Conservation (phyloP, 148 eudicot species). For the Cornus florida region DNA sequence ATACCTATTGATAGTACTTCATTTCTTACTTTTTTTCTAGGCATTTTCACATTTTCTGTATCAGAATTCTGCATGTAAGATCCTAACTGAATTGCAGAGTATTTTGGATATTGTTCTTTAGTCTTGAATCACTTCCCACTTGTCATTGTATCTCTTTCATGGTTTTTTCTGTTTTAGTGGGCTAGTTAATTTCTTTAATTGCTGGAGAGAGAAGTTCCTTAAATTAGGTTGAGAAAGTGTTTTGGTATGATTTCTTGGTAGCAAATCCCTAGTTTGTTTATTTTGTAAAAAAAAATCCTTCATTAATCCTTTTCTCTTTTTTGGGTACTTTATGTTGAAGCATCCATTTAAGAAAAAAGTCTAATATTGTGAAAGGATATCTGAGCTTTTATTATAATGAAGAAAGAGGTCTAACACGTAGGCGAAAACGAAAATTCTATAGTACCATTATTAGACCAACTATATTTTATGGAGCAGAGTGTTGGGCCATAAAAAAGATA, state of each 20-base stretch:
- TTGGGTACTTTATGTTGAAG: too few species aligned
- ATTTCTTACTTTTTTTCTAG: not conserved
- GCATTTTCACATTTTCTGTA: not conserved
- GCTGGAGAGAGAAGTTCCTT: not conserved
- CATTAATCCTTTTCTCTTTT: not conserved
- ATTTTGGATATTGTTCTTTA: not conserved
- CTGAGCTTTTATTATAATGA: too few species aligned
- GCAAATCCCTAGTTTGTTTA: too few species aligned
- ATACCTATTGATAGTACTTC: constrained; percentile 1
- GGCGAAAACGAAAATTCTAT: too few species aligned
- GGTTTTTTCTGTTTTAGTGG: not conserved
- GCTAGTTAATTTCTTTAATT: not conserved
- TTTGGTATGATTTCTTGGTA: too few species aligned
- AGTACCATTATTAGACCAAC: too few species aligned
- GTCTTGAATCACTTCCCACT: not conserved
- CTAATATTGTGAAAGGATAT: too few species aligned
- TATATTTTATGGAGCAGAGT: too few species aligned
- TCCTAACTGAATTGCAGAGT: not conserved
- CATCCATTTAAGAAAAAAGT: too few species aligned
- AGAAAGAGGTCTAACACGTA: too few species aligned
- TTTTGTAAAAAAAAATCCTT: not conserved
- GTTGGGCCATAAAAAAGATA: too few species aligned
- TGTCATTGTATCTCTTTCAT: not conserved
- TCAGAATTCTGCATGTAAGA: too few species aligned
- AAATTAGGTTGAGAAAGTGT: not conserved